Percentiles rank a stretch among this genome's conserved stretches.
Evolutionary conservation across 1,284 basidiomycete genomes (phyloP).

Genomic region (Apiotrichum domesticum): DNA sequence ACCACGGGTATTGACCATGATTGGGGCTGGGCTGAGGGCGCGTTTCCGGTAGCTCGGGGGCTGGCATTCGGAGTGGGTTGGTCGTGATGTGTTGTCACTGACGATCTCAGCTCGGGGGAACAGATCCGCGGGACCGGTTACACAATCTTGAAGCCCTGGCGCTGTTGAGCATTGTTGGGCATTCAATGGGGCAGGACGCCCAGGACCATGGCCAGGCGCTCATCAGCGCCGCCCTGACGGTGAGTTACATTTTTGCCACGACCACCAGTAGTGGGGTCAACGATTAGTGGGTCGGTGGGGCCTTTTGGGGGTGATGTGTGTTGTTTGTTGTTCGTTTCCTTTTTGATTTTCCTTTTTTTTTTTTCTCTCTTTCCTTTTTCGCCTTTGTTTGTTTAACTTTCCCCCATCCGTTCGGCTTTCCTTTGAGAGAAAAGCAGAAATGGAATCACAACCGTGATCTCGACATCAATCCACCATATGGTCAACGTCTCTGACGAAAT

Average conservation of each 20-base stretch:
- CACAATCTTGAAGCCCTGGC: background rate
- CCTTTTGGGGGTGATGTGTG: too few species aligned
- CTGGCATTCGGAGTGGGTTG: constrained; percentile 1
- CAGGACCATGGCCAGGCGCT: constrained; percentile 8
- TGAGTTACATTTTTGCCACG: background rate
- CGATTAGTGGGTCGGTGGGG: too few species aligned
- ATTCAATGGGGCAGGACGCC: constrained; percentile 1
- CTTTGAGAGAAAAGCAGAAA: background rate
- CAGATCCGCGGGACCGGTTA: background rate
- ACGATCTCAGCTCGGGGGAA: background rate
- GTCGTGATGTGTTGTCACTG: background rate
- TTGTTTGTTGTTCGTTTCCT: too few species aligned
- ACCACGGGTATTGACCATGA: constrained; percentile 2
- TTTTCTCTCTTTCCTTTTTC: too few species aligned
- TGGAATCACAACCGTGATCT: too few species aligned
- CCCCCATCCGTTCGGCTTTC: too few species aligned
- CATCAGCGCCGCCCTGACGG: constrained; percentile 6
- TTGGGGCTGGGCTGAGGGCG: background rate
- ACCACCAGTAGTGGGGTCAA: too few species aligned
- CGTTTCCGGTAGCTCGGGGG: background rate
- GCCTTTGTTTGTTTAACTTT: too few species aligned
- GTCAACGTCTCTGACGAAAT: background rate
- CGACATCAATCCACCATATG: too few species aligned
- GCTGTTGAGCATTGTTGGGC: background rate
- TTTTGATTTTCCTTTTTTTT: too few species aligned